Conservation (phyloP, 257 asterid genomes). For the Echium plantagineum region DNA sequence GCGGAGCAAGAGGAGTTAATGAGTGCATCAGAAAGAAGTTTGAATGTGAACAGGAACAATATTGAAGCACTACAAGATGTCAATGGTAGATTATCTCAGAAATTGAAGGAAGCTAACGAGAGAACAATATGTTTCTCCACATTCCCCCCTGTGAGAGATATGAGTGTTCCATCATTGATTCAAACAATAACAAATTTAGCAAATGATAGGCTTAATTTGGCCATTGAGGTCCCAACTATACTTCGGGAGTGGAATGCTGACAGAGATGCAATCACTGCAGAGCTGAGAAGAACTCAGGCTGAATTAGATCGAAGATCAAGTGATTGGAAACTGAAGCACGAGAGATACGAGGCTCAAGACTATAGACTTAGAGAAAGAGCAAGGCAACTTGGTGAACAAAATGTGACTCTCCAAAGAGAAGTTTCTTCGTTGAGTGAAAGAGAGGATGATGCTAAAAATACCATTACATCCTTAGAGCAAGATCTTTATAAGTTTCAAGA, state of each 20-base stretch:
- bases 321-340: conserved; percentile 84
- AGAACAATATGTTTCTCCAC: conserved; percentile 49
- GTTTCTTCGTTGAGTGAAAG: conserved; percentile 58
- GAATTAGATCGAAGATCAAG: conserved; percentile 84
- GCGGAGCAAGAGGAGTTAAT: conserved; percentile 70
- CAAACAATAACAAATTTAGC: conserved; percentile 50
- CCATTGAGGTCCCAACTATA: conserved; percentile 49
- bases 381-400: conserved; percentile 91
- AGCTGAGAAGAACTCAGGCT: conserved; percentile 30
- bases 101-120: conserved; percentile 64
- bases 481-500: conserved; percentile 48
- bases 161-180: conserved; percentile 42
- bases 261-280: conserved; percentile 54
- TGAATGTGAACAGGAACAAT: conserved; percentile 22
- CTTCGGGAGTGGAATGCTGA: conserved; percentile 70
- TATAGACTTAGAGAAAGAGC: conserved; percentile 92
- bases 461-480: conserved; percentile 41
- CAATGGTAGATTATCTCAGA: conserved; percentile 40
- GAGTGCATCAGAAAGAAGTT: conserved; percentile 22
- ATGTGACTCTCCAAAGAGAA: conserved; percentile 85
- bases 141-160: conserved; percentile 40
- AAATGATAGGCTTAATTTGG: conserved; percentile 68
- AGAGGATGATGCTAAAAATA: conserved; percentile 41
- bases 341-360: conserved; percentile 80
- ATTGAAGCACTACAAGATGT: conserved; percentile 23